Evolutionary conservation across 2,329 filamentous ascomycete species (phyloP), one percentile per base, ranked within the genome.

Genomic region (Boeremia exigua): DNA sequence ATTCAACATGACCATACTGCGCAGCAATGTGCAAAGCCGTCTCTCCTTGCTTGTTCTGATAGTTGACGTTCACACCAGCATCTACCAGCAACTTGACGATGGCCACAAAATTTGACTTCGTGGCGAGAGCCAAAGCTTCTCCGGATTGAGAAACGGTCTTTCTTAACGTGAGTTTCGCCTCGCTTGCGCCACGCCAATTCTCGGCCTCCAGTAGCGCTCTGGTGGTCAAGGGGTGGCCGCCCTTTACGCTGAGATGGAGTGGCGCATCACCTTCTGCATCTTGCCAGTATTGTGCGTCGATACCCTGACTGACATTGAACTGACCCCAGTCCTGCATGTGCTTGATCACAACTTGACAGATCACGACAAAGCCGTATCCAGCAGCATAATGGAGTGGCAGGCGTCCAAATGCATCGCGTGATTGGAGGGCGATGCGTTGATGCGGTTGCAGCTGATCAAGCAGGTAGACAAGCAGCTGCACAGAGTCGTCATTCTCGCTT

Each of bases 21-120:
- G 95, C 93, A 44, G 95, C 95, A 65, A 97, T 84, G 73, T 98
- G 95, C 34, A 99, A 79, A 2, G 94, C 92, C 9, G 93, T 96
- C 77, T 99, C 95, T 14, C 93, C 93, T 48, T 89, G 88, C 60
- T 90, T 87, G 71, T 98, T 92, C 69, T 91, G 91, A 81, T 93
- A 96, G 71, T 99, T 97, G 68, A 98, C 88, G 69, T 98, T 89
- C 5, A 97, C 90, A 1, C 91, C 92, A 2, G 93, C 92, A 62
- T 96, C 87, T 2, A 98, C 92, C 10, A 99, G 81, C 70, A 97
- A 86, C 68, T 89, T 85, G 30, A 98, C 92, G 58, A 98, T 97
- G 48, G 84, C 82, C 49, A 88, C 84, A 70, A 91, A 96, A 69
- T 97, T 94, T 36, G 90, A 87, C 76, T 95, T 96, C 5, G 91